A percentile compares a stretch with the other conserved stretches of the same genome.
These are phyloP conservation scores for Tolypocladium ophioglossoides DNA, from an alignment of 2,329 filamentous ascomycete genomes.

Conservation along the genomic window DNA sequence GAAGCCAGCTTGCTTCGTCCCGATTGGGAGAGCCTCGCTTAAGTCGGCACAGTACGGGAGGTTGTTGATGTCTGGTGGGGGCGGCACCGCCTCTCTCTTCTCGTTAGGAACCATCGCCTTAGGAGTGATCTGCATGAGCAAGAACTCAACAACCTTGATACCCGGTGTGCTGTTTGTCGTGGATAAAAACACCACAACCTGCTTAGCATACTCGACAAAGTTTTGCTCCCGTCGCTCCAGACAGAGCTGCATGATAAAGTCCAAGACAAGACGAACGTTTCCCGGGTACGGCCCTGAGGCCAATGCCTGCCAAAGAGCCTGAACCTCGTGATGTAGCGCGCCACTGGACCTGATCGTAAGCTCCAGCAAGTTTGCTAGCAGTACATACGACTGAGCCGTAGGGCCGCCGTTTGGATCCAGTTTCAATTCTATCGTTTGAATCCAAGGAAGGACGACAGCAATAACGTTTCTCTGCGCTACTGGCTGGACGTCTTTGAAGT, in stretches of 20 bases:
- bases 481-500: conserved; percentile 79
- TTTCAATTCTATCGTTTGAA: conserved; percentile 86
- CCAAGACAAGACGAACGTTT: conserved; percentile 87
- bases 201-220: conserved; percentile 95
- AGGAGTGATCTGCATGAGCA: conserved; percentile 81
- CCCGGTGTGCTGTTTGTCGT: conserved; percentile 65
- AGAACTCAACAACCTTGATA: conserved; percentile 86
- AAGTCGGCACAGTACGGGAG: conserved; percentile 89
- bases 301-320: conserved; percentile 92
- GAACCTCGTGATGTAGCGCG: conserved; percentile 88
- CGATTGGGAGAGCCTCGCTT: conserved; percentile 65
- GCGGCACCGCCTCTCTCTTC: conserved; percentile 57
- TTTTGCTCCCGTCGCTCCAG: conserved; percentile 93
- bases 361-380: conserved; percentile 89
- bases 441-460: conserved; percentile 89
- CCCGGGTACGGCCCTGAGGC: conserved; percentile 86
- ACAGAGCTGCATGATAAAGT: conserved; percentile 93
- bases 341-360: conserved; percentile 90
- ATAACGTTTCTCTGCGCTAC: conserved; percentile 88
- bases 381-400: conserved; percentile 84
- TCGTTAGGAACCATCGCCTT: conserved; percentile 95
- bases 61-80: conserved; percentile 61
- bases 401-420: conserved; percentile 86
- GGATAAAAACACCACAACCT: conserved; percentile 92
- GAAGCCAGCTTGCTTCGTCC: conserved; percentile 85